Conservation (phyloP, 805 yeast species). For the Naumovozyma castellii region DNA sequence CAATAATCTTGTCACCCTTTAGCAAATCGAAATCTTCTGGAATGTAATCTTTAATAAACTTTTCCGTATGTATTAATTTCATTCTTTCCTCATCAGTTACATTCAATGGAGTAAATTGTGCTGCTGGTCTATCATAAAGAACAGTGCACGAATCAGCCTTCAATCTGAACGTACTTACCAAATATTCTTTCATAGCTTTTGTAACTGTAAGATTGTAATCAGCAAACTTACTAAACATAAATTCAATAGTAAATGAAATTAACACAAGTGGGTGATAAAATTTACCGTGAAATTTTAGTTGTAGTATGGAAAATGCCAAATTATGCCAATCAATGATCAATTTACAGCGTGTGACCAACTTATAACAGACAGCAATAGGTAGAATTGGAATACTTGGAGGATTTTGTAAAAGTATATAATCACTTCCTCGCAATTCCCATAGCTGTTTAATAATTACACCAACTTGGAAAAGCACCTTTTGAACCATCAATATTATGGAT, state of each 20-base stretch:
- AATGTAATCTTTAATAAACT: constrained; percentile 31
- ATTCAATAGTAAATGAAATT: constrained; percentile 55
- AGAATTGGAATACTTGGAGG: constrained; percentile 89
- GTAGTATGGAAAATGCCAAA: constrained; percentile 74
- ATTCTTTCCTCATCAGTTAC: constrained; percentile 13
- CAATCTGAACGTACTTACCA: constrained; percentile 48
- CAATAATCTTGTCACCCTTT: constrained; percentile 49
- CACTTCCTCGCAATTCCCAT: constrained; percentile 47
- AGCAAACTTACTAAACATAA: constrained; percentile 50
- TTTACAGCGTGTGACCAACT: constrained; percentile 42
- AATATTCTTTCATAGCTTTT: constrained; percentile 52
- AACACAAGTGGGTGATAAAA: constrained; percentile 53
- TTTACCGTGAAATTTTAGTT: constrained; percentile 45
- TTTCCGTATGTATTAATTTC: constrained; percentile 10
- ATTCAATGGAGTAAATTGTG: constrained; percentile 47
- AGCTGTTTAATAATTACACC: constrained; percentile 39
- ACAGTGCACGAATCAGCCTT: constrained; percentile 43
- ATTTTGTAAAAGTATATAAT: constrained; percentile 69
- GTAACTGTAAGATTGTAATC: constrained; percentile 76
- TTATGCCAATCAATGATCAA: constrained; percentile 95
- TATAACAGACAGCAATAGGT: constrained; percentile 49
- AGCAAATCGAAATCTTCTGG: constrained; percentile 28
- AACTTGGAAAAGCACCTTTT: constrained; percentile 54
- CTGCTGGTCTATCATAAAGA: constrained; percentile 79
- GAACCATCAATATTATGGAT: constrained; percentile 10